Evolutionary conservation across 805 yeast species (phyloP).

Genomic region (Sugiyamaella qingdaonensis): DNA sequence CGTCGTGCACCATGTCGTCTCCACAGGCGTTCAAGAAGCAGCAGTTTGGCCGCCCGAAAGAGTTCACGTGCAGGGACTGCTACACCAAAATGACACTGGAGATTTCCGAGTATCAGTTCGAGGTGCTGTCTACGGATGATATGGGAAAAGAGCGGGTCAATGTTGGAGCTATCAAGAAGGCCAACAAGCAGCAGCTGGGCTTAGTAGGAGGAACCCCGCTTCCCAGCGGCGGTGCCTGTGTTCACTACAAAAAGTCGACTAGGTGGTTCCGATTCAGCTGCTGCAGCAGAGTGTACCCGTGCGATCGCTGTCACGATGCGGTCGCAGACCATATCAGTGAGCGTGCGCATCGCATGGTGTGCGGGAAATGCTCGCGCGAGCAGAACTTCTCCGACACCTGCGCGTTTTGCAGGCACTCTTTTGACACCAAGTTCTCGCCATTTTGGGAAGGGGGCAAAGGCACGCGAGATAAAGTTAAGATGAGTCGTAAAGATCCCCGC

Average conservation of each 20-base stretch:
- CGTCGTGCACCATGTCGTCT: conserved; percentile 28
- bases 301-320: conserved; percentile 40
- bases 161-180: conserved; percentile 17
- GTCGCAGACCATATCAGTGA: conserved; percentile 35
- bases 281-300: conserved; percentile 40
- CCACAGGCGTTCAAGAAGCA: conserved; percentile 30
- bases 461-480: conserved; percentile 36
- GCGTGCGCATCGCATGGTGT: conserved; percentile 38
- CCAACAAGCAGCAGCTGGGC: conserved; percentile 25
- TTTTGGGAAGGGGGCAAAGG: conserved; percentile 47
- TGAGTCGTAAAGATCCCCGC: conserved; percentile 41
- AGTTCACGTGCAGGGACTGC: conserved; percentile 35
- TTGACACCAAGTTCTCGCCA: conserved; percentile 31
- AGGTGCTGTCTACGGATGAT: conserved; percentile 30
- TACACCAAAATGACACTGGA: conserved; percentile 33
- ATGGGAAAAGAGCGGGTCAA: conserved; percentile 18
- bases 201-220: conserved; percentile 37
- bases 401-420: conserved; percentile 35
- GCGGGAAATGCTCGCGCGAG: conserved; percentile 41
- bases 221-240: conserved; percentile 37
- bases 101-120: conserved; percentile 33
- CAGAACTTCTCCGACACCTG: conserved; percentile 37
- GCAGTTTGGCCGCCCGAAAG: conserved; percentile 31
- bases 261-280: conserved; percentile 43
- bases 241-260: conserved; percentile 38